Evolutionary conservation across 1,284 basidiomycete species (phyloP), one percentile per base, ranked within the genome.

Genomic region (Psilocybe mexicana): DNA sequence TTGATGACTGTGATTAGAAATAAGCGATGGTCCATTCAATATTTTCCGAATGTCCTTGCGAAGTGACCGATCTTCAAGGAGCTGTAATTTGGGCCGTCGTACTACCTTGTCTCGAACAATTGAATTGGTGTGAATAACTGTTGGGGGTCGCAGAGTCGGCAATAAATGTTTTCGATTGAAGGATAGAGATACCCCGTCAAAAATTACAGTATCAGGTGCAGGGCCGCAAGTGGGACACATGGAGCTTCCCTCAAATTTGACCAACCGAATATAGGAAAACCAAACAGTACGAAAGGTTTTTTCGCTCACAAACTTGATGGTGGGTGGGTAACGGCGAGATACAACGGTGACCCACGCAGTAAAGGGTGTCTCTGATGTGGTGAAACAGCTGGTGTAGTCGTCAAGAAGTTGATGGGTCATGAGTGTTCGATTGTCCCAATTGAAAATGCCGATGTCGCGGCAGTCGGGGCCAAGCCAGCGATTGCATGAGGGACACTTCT

Each of bases 351-450:
- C 59, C 63, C 65, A 72, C 0, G 70, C 63, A 0, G 60, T 57
- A 55, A 73, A 73, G 8, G 69, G 70, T 0, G 66, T 71, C 45
- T 72, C 68, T 0, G 70, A 72, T 3, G 65, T 33, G 0, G 64
- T 67, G 47, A 60, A 72, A 0, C 63, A 50, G 12, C 60, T 63
- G 0, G 67, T 73, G 48, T 72, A 73, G 11, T 71, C 68, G 26
- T 73, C 69, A 0, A 73, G 62, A 0, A 73, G 52, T 14, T 69
- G 65, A 26, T 71, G 68, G 1, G 68, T 51, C 51, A 69, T 64
- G 0, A 71, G 42, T 1, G 54, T 38, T 1, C 24, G 25, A 52
- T 73, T 74, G 48, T 74, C 72, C 28, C 60, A 64, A 48, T 74
- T 73, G 60, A 74, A 73, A 1, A 72, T 23, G 0, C 68, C 70